phyloP scores from a whole-genome alignment of 768 basidiomycete species.

The Hypsizygus marmoreus region DNA sequence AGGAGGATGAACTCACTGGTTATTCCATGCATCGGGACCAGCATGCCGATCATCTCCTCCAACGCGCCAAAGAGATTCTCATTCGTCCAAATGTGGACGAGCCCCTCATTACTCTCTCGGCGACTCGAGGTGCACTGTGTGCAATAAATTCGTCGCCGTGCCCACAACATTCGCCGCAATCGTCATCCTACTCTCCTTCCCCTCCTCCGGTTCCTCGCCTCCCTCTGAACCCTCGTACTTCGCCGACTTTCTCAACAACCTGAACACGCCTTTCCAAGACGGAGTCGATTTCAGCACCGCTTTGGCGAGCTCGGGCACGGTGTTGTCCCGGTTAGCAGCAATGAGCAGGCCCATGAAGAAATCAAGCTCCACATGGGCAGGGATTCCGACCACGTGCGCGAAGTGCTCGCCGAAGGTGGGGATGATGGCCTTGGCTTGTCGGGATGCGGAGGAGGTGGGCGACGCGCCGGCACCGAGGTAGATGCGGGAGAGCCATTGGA shows the following conservation, averaged over 20 bases:
- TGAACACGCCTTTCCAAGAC: constrained; percentile 10
- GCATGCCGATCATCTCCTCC: no score
- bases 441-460: neutral
- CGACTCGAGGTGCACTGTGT: no score
- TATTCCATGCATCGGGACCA: no score
- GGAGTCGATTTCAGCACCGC: constrained; percentile 6
- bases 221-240: no score
- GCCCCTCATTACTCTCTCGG: no score
- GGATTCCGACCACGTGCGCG: neutral
- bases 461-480: constrained; percentile 7
- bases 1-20: no score
- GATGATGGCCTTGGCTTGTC: constrained; percentile 9
- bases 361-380: constrained; percentile 1
- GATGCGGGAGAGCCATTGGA: constrained; percentile 1
- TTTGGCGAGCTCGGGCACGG: constrained; percentile 5
- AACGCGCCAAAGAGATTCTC: no score
- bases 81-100: no score
- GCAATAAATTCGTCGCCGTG: no score
- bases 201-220: no score
- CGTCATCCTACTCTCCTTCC: no score
- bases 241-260: constrained; percentile 10
- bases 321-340: neutral
- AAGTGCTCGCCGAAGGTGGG: constrained; percentile 5
- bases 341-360: neutral
- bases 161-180: no score